Conservation (phyloP, 1,284 basidiomycete genomes). For the Irpex rosettiformis region DNA sequence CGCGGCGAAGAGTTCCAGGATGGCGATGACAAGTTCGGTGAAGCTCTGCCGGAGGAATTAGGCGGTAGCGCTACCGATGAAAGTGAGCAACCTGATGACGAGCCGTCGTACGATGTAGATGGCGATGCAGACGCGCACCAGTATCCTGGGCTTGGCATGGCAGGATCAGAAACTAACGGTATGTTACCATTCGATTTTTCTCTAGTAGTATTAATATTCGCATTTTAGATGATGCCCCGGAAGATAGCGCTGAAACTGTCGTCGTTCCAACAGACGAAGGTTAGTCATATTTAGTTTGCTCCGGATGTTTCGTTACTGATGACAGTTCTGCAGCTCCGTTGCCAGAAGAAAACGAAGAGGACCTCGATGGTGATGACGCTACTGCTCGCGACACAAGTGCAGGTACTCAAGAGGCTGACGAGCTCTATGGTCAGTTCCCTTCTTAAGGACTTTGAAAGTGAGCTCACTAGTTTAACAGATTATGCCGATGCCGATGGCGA, state of each 20-base stretch:
- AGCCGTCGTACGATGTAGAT: slow-evolving; percentile 1
- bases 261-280: slow-evolving; percentile 2
- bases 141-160: not conserved
- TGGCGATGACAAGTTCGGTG: slow-evolving; percentile 28
- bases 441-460: not conserved
- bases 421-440: slow-evolving; percentile 5
- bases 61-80: slow-evolving; percentile 12
- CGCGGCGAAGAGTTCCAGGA: slow-evolving; percentile 25
- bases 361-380: not conserved
- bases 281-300: not conserved
- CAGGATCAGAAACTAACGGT: not conserved
- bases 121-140: slow-evolving; percentile 4
- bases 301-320: not conserved
- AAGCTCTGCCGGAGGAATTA: slow-evolving; percentile 23
- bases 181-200: not conserved
- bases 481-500: slow-evolving; percentile 3
- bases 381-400: slow-evolving; percentile 4
- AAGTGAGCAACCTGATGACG: slow-evolving; percentile 7
- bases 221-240: not conserved
- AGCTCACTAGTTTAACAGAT: not conserved
- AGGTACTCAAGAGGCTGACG: slow-evolving; percentile 2
- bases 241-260: not conserved
- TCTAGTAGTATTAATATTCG: not conserved
- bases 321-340: not conserved
- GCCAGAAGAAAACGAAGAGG: not conserved